Evolutionary conservation across 1,139 yeast genomes (phyloP).

Genomic region (Suhomyces ambrosiae): DNA sequence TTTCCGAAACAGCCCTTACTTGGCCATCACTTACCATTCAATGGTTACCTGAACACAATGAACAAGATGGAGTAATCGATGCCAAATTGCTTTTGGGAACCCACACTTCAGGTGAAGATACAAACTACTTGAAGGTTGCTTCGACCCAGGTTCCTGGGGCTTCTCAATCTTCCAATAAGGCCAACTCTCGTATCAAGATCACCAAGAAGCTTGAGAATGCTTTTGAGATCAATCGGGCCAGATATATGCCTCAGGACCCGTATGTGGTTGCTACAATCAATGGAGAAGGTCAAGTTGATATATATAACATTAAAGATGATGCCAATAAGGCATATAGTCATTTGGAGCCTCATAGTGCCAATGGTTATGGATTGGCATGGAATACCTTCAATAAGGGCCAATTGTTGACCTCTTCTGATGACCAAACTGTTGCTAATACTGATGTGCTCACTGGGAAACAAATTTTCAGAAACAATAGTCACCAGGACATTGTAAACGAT

Average conservation of each 20-base stretch:
- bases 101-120: constrained; percentile 79
- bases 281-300: constrained; percentile 69
- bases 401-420: constrained; percentile 66
- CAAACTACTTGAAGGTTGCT: constrained; percentile 77
- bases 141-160: constrained; percentile 64
- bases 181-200: constrained; percentile 58
- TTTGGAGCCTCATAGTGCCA: constrained; percentile 58
- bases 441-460: constrained; percentile 36
- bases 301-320: constrained; percentile 54
- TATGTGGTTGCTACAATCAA: constrained; percentile 73
- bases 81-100: constrained; percentile 72
- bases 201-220: constrained; percentile 54
- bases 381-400: constrained; percentile 49
- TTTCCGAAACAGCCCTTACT: constrained; percentile 72
- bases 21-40: constrained; percentile 84
- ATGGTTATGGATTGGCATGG: constrained; percentile 78
- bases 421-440: constrained; percentile 60
- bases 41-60: constrained; percentile 60
- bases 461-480: constrained; percentile 35
- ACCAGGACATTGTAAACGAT: constrained; percentile 68
- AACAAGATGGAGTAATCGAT: constrained; percentile 39
- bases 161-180: constrained; percentile 27
- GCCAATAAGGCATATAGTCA: constrained; percentile 27
- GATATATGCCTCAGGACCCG: constrained; percentile 76
- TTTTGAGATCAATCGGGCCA: constrained; percentile 77